Conservation (phyloP, 768 basidiomycete genomes). For the Boletus vinaceobasis region DNA sequence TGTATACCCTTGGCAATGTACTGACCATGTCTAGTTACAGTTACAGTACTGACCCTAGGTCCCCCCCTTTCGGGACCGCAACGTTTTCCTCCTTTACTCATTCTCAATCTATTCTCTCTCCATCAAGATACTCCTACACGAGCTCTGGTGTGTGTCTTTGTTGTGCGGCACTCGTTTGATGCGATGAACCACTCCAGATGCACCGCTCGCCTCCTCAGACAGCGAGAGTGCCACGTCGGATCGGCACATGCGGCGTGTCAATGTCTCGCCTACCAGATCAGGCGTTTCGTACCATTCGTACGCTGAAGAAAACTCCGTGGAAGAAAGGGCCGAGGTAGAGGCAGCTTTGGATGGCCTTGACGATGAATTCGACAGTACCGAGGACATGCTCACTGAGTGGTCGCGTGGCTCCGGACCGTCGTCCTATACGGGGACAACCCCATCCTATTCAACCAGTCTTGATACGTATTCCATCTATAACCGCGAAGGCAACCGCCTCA, state of each 20-base stretch:
- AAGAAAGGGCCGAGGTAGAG: conserved; percentile 58
- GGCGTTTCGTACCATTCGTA: conserved; percentile 47
- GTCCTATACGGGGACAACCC: conserved; percentile 32
- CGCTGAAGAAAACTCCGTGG: conserved; percentile 51
- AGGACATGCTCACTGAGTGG: conserved; percentile 67
- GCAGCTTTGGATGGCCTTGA: conserved; percentile 64
- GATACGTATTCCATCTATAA: conserved; percentile 37
- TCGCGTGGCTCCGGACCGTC: conserved; percentile 40
- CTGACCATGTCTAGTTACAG: conserved; percentile 40
- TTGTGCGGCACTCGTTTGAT: background rate
- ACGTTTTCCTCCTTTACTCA: conserved; percentile 52
- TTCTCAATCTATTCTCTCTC: conserved; percentile 54
- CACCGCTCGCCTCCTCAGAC: conserved; percentile 48
- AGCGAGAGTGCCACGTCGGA: conserved; percentile 44
- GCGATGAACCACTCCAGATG: conserved; percentile 31
- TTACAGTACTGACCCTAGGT: conserved; percentile 47
- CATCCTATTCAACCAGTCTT: conserved; percentile 35
- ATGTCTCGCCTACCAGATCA: conserved; percentile 50
- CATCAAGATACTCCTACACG: conserved; percentile 57
- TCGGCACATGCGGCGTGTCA: conserved; percentile 49
- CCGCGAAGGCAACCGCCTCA: conserved; percentile 51
- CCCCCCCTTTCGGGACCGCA: conserved; percentile 59
- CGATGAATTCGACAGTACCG: conserved; percentile 61
- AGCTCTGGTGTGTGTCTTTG: conserved; percentile 45
- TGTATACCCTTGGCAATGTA: conserved; percentile 25